A percentile compares a stretch with the other conserved stretches of the same genome.
Conservation (phyloP, 169 alveolate genomes). For the Amoebophrya sp. region DNA sequence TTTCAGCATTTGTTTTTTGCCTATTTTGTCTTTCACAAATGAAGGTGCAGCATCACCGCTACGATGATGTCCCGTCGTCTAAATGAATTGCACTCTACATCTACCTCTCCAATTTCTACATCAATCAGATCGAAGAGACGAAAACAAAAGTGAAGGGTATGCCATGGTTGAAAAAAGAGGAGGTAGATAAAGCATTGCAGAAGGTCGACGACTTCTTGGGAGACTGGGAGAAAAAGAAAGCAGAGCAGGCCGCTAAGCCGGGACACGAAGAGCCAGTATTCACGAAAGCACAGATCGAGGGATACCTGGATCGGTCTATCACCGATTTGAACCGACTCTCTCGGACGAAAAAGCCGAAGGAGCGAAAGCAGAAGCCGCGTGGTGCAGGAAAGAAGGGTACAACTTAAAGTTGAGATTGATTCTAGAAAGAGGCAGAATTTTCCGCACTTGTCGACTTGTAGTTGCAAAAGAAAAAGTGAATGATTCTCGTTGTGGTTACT, state of each 20-base stretch:
- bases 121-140: neutral
- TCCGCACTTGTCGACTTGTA: no score
- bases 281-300: neutral
- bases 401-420: no score
- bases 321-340: neutral
- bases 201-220: neutral
- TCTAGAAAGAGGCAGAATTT: no score
- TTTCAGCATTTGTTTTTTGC: no score
- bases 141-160: neutral
- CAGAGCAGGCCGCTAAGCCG: neutral
- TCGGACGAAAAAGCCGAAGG: slow-evolving; percentile 6
- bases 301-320: neutral
- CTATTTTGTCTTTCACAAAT: no score
- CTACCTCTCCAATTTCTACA: no score
- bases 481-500: no score
- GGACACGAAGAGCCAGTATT: slow-evolving; percentile 4
- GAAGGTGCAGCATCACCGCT: no score
- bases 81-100: no score
- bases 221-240: slow-evolving; percentile 12
- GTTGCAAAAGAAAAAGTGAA: no score
- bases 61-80: no score
- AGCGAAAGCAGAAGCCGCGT: neutral
- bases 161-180: slow-evolving; percentile 5
- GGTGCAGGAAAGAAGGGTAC: slow-evolving; percentile 12
- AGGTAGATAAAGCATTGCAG: neutral